Percentiles rank a stretch among this genome's conserved stretches.
These are phyloP conservation scores for Globisporangium viniferum DNA, from an alignment of 352 stramenopile genomes.

Conservation along the genomic window DNA sequence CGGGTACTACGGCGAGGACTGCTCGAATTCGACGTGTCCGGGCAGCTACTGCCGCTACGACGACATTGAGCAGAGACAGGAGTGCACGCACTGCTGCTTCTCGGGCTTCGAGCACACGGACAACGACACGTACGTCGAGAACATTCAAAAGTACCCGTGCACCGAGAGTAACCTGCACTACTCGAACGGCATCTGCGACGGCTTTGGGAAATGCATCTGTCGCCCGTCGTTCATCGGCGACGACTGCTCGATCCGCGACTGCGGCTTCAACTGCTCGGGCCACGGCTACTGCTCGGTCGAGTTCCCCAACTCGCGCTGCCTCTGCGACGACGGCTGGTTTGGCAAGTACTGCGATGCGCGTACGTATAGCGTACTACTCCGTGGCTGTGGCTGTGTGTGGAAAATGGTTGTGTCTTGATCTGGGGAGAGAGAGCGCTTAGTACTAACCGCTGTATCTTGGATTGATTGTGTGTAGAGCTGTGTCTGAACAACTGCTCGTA, in stretches of 20 bases:
- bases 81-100: slow-evolving; percentile 94
- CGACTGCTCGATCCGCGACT: slow-evolving; percentile 93
- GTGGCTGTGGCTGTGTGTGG: not conserved
- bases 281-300: slow-evolving; percentile 96
- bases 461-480: slow-evolving; percentile 40
- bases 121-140: slow-evolving; percentile 88
- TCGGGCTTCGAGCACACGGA: slow-evolving; percentile 82
- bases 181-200: slow-evolving; percentile 94
- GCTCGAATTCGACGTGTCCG: slow-evolving; percentile 93
- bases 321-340: slow-evolving; percentile 94
- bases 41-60: slow-evolving; percentile 94
- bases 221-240: slow-evolving; percentile 90
- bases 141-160: slow-evolving; percentile 91
- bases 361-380: slow-evolving; percentile 25
- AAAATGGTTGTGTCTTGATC: not conserved
- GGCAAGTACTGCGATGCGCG: slow-evolving; percentile 90
- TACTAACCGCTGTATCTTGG: not conserved
- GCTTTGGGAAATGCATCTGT: slow-evolving; percentile 95
- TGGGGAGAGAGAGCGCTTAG: not conserved
- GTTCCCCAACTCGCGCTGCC: slow-evolving; percentile 94
- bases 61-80: slow-evolving; percentile 72
- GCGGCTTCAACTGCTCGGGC: slow-evolving; percentile 85
- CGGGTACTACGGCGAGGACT: slow-evolving; percentile 96
- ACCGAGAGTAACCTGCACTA: slow-evolving; percentile 78
- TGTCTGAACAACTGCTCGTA: slow-evolving; percentile 98